Base-by-base conservation (phyloP, 306 rosid genomes). In the Abrus pulchellus region DNA sequence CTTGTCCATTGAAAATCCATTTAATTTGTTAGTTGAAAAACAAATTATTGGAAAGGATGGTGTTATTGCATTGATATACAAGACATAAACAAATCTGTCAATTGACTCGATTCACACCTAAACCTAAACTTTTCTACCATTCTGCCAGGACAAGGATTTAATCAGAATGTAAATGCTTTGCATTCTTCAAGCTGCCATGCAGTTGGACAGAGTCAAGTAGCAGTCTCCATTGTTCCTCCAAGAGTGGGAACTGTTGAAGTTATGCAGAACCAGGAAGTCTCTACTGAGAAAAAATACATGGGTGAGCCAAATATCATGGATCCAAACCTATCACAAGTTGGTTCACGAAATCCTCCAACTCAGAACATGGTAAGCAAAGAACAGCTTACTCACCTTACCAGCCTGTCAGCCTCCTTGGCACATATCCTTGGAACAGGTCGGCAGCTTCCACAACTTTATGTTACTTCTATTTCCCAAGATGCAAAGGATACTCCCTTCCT, bases 321-420 rank as follows among this genome's bases (percentile, higher is more conserved):
- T 84, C 80, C 82, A 73, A 88, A 75, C 82, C n/a, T 86, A 44
- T 81, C 86, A 44, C 86, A 79, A 64, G 78, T 80, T 72, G 64
- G 82, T 74, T 61, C 92, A 54, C 88, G 83, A 79, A 83, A 70
- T 78, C 52, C 91, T 77, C 82, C 86, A 69, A 50, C 86, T 56
- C 90, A 83, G 70, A 85, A 77, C 57, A 11, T 67, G 60, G 97
- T 82, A 64, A 89, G 86, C 60, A 83, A 84, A 41, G 97, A 90
- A 57, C 94, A 88, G 65, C 83, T 90, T 56, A 76, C 82, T 53
- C 90, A 90, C 60, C 86, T 94, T 53, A 83, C 85, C 65, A 86
- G 74, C 64, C 93, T 95, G 66, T 85, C 98, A 14, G 94, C 90
- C 57, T 91, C 94, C 75, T 83, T 95, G 61, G 94, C 86, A 20